Percentiles rank a stretch among this genome's conserved stretches.
Evolutionary conservation across 2,329 filamentous ascomycete species (phyloP).

Genomic region (Fusarium setosum): DNA sequence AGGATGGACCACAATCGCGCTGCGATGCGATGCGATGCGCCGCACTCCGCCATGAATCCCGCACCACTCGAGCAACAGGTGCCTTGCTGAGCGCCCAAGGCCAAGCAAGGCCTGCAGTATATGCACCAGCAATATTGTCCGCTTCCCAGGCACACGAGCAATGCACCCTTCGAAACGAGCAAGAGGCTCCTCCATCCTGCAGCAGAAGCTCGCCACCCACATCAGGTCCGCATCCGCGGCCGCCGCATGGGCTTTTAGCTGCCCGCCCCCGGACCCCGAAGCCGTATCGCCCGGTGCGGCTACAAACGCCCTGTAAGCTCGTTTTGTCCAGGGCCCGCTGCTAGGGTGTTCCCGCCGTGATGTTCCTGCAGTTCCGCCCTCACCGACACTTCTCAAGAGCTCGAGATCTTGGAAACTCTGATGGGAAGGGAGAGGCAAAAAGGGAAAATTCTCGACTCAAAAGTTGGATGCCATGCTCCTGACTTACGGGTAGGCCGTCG

Average conservation of each 20-base stretch:
- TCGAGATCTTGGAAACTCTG: conserved; percentile 18
- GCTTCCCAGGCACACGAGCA: conserved; percentile 11
- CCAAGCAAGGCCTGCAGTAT: background rate
- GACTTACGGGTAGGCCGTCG: background rate
- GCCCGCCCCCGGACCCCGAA: conserved; percentile 38
- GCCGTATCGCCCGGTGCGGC: conserved; percentile 28
- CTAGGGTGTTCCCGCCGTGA: conserved; percentile 37
- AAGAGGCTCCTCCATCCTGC: conserved; percentile 1
- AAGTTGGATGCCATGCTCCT: no score
- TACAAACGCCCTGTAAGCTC: background rate
- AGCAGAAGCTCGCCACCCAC: conserved; percentile 23
- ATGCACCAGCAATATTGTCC: background rate
- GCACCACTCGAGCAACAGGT: background rate
- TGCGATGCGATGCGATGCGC: background rate
- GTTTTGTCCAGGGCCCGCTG: conserved; percentile 12
- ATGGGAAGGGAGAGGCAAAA: background rate
- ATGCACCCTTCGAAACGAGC: background rate
- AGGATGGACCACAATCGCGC: no score
- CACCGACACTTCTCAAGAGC: conserved; percentile 39
- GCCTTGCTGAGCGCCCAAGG: background rate
- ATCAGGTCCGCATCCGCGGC: conserved; percentile 14
- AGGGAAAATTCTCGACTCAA: conserved; percentile 7
- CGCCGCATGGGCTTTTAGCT: conserved; percentile 13
- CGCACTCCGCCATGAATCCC: background rate
- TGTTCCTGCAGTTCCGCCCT: conserved; percentile 42